Conservation (phyloP, 129 eudicot genomes). For the Lactuca sativa region DNA sequence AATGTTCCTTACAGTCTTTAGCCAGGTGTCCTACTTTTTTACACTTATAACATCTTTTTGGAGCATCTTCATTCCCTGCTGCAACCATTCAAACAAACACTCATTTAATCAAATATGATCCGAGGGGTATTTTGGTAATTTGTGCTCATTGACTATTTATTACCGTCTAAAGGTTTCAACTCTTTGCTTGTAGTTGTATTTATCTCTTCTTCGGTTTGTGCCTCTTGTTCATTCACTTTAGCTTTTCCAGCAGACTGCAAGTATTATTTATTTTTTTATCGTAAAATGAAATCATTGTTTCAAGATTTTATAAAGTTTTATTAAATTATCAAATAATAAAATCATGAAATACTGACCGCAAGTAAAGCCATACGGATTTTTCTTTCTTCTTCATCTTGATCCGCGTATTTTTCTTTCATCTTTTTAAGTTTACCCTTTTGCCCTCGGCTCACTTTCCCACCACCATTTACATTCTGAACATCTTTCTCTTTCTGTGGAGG, state of each 20-base stretch:
- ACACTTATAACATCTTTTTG: conserved; percentile 86
- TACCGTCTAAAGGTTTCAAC: conserved; percentile 47
- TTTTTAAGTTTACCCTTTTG: conserved; percentile 91
- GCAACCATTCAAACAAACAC: background rate
- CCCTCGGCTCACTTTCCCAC: conserved; percentile 78
- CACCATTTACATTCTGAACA: conserved; percentile 42
- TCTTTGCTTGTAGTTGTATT: conserved; percentile 29
- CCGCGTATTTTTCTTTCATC: conserved; percentile 94
- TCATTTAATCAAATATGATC: background rate
- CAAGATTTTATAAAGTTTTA: too few species aligned
- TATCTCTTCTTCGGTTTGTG: conserved; percentile 39
- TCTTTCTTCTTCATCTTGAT: conserved; percentile 96
- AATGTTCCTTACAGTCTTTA: conserved; percentile 72
- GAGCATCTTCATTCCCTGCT: conserved; percentile 46
- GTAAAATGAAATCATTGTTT: too few species aligned
- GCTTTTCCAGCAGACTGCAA: conserved; percentile 87
- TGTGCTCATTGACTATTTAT: conserved; percentile 1
- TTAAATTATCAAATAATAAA: conserved; percentile 3
- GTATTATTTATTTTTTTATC: conserved; percentile 15
- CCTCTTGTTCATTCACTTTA: conserved; percentile 40
- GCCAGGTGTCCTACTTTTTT: conserved; percentile 84
- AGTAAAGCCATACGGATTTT: conserved; percentile 83
- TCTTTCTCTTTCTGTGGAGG: conserved; percentile 44
- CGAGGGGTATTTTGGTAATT: conserved; percentile 8
- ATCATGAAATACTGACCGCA: conserved; percentile 58